Evolutionary conservation across 768 basidiomycete species (phyloP), one percentile per base, ranked within the genome.

Genomic region (Tricholoma furcatifolium): DNA sequence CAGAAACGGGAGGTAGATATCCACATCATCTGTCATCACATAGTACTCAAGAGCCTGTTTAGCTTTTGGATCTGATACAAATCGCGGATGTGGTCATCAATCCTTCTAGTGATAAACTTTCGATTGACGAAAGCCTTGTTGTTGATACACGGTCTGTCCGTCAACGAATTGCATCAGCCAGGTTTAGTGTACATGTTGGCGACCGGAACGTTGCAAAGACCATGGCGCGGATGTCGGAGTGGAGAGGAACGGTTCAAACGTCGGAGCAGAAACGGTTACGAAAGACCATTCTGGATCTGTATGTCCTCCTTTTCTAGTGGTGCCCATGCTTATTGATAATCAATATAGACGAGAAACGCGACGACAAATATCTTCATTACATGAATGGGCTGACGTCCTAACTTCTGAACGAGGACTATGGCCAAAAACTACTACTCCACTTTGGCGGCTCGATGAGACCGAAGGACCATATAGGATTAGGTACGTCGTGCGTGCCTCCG

Each of bases 381-480:
- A 77, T 27, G 83, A 86, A 45, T 88, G 87, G 78, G 74, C 81
- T 0, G 67, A 80, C 36, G 62, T 82, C 8, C 69, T 89, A 20
- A 82, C 82, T 2, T 83, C 84, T 0, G 94, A 96, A 64, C 79
- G 90, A 18, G 93, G 93, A 0, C 63, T 96, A 11, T 96, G 94
- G 93, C 83, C 85, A 2, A 76, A 80, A 40, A 67, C 76, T 14
- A 74, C 73, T 36, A 70, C 62, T 2, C 70, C 72, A 20, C 60
- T 78, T 10, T 96, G 94, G 94, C 74, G 86, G 30, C 68, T 96
- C 41, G 94, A 96, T 56, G 93, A 95, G 61, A 94, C 93, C 2
- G 94, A 97, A 62, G 94, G 93, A 1, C 93, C 93, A 1, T 80
- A 90, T 60, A 82, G 93, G 43, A 88, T 91, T 48, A 76, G 93